phyloP scores from a whole-genome alignment of 495 filamentous ascomycete species.

The Achaetomiella virescens region DNA sequence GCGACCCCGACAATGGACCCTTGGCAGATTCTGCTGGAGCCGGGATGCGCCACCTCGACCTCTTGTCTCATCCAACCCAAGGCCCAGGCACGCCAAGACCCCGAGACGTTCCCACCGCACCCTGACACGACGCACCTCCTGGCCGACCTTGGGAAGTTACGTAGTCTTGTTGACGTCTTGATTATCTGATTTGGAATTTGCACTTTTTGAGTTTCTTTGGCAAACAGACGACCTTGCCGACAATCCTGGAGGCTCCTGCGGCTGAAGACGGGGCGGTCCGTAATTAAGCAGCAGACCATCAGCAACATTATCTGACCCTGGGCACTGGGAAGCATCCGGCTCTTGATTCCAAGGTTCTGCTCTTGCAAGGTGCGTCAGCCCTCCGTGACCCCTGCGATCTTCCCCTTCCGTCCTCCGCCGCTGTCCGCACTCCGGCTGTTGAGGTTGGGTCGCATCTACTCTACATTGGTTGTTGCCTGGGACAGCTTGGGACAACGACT shows the following conservation, averaged over 20 bases:
- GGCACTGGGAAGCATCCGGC: conserved; percentile 4
- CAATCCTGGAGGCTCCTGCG: not conserved
- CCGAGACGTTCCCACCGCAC: conserved; percentile 3
- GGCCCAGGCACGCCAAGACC: conserved; percentile 8
- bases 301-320: not conserved
- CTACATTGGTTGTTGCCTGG: not conserved
- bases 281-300: not conserved
- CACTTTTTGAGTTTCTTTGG: not conserved
- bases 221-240: not conserved
- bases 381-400: conserved; percentile 1
- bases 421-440: not conserved
- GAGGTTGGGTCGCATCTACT: too few species aligned
- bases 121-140: conserved; percentile 9
- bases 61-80: conserved; percentile 8
- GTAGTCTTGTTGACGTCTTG: not conserved
- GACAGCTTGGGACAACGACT: not conserved
- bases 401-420: not conserved
- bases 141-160: not conserved
- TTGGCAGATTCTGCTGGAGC: not conserved
- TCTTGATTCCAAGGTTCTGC: conserved; percentile 4
- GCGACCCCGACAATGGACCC: conserved; percentile 1
- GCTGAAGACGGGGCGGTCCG: not conserved
- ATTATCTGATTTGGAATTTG: not conserved
- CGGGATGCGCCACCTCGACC: conserved; percentile 4
- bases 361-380: conserved; percentile 15